These are phyloP conservation scores for Fusarium marasasianum DNA, from an alignment of 2,329 filamentous ascomycete genomes.

Conservation along the genomic window DNA sequence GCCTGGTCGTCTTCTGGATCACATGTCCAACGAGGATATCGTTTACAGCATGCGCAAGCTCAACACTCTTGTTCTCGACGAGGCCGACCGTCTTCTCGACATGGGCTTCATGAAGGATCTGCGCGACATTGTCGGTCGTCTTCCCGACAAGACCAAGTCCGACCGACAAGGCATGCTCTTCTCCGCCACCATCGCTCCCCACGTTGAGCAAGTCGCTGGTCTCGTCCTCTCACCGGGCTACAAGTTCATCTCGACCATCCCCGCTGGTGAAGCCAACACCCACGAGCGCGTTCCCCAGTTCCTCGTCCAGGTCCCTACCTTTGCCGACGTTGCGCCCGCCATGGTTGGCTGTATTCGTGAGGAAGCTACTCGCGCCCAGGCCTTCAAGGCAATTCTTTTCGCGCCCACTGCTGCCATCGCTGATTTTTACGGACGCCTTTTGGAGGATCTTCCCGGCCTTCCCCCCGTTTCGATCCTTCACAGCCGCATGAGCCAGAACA, in stretches of 20 bases:
- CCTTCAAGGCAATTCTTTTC: conserved; percentile 88
- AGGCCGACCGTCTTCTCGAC: conserved; percentile 83
- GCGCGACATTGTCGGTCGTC: conserved; percentile 76
- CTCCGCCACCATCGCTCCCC: conserved; percentile 82
- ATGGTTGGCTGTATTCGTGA: conserved; percentile 66
- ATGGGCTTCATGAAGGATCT: conserved; percentile 85
- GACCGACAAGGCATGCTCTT: conserved; percentile 81
- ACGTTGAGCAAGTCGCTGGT: conserved; percentile 79
- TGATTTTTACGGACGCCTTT: conserved; percentile 60
- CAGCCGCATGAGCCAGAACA: conserved; percentile 60
- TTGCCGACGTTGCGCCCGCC: conserved; percentile 72
- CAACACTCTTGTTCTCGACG: conserved; percentile 84
- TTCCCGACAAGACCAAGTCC: conserved; percentile 69
- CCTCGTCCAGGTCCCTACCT: conserved; percentile 71
- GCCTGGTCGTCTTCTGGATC: conserved; percentile 80
- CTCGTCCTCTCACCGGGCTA: conserved; percentile 75
- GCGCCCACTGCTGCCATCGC: conserved; percentile 69
- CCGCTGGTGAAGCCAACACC: conserved; percentile 77
- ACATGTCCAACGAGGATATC: conserved; percentile 77
- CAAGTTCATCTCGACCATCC: conserved; percentile 83
- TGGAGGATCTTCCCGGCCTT: conserved; percentile 52
- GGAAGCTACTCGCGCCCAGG: conserved; percentile 53
- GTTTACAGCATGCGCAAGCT: conserved; percentile 72
- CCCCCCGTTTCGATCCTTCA: conserved; percentile 59
- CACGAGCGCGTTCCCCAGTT: conserved; percentile 81